Evolutionary conservation across 2,329 filamentous ascomycete species (phyloP).

Genomic region (Nannizziopsis arthrosporioides): DNA sequence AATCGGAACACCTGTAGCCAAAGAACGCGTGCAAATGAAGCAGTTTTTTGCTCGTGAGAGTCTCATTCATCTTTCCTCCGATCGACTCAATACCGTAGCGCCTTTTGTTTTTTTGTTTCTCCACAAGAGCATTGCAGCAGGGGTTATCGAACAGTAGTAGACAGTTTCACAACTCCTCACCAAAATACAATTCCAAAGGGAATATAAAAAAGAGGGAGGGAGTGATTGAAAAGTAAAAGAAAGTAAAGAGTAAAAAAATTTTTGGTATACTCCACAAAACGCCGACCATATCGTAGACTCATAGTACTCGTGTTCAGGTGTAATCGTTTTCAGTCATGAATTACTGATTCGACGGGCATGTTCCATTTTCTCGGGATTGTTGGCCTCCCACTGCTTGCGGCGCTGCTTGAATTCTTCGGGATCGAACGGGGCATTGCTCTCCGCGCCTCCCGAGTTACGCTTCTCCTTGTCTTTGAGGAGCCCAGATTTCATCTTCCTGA

Average conservation of each 20-base stretch:
- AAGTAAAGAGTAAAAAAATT: not conserved
- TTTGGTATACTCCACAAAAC: conserved; percentile 8
- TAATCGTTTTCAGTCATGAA: conserved; percentile 6
- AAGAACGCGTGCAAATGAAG: not conserved
- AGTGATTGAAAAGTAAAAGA: not conserved
- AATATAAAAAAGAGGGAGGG: not conserved
- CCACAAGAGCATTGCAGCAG: conserved; percentile 1
- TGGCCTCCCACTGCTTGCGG: conserved; percentile 39
- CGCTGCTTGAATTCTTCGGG: conserved; percentile 39
- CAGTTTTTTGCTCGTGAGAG: conserved; percentile 9
- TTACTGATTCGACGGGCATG: conserved; percentile 9
- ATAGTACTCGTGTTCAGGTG: conserved; percentile 6
- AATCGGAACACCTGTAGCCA: not conserved
- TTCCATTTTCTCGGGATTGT: conserved; percentile 24
- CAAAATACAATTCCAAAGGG: conserved; percentile 7
- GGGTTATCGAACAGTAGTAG: conserved; percentile 1
- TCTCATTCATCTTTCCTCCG: conserved; percentile 6
- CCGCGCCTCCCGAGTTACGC: conserved; percentile 25
- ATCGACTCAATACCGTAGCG: not conserved
- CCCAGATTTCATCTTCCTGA: conserved; percentile 29
- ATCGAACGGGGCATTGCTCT: conserved; percentile 35
- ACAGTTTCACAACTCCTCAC: conserved; percentile 7
- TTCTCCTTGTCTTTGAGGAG: conserved; percentile 20
- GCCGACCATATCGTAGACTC: conserved; percentile 9
- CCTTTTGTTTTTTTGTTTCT: not conserved